Conservation (phyloP, 345 rosid species). For the Moringa oleifera region DNA sequence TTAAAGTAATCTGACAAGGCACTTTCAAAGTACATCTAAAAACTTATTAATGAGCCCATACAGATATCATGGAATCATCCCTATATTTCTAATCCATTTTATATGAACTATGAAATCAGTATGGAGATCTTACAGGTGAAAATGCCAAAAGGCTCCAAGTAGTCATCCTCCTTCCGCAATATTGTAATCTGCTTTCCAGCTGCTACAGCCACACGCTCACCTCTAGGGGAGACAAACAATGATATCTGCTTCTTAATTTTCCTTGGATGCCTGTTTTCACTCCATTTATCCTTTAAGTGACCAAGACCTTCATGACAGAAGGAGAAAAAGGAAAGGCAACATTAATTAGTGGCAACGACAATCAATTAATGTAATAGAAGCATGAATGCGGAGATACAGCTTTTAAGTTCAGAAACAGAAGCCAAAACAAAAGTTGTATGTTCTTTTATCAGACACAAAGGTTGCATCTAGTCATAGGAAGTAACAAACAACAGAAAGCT, state of each 20-base stretch:
- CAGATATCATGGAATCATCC: too few species aligned
- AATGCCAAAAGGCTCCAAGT: constrained; percentile 53
- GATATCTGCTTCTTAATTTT: constrained; percentile 37
- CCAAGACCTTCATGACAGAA: constrained; percentile 43
- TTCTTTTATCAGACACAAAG: too few species aligned
- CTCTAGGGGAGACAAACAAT: constrained; percentile 65
- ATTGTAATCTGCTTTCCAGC: constrained; percentile 65
- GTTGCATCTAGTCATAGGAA: neutral
- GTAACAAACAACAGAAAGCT: neutral
- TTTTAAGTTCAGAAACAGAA: neutral
- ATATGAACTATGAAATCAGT: neutral
- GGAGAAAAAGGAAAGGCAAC: constrained; percentile 3
- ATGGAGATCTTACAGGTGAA: constrained; percentile 49
- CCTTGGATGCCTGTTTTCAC: constrained; percentile 35
- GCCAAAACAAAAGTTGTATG: too few species aligned
- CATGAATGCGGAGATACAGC: too few species aligned
- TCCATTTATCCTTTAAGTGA: constrained; percentile 67
- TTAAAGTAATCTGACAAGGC: too few species aligned
- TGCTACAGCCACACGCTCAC: constrained; percentile 80
- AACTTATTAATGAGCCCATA: neutral
- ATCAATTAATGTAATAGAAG: too few species aligned
- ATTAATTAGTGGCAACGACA: neutral
- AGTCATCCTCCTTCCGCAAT: constrained; percentile 68
- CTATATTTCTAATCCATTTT: too few species aligned
- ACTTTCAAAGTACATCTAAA: neutral